phyloP scores from a whole-genome alignment of 306 rosid genomes.

The Sophora flavescens region DNA sequence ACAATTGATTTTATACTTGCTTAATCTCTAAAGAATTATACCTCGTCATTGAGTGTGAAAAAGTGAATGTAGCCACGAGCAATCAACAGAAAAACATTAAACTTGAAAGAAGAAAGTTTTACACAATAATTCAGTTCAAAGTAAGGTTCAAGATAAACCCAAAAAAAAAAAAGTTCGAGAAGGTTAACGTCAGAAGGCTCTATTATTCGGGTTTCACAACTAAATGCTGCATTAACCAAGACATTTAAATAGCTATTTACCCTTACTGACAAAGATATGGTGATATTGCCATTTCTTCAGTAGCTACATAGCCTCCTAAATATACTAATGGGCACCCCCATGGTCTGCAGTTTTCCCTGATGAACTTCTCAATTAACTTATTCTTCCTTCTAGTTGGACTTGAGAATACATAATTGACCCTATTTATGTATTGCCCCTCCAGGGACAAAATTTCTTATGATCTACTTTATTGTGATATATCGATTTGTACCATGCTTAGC shows the following conservation, averaged over 20 bases:
- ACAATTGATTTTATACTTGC: not conserved
- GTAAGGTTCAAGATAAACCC: not conserved
- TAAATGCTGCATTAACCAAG: not conserved
- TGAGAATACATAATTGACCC: constrained; percentile 26
- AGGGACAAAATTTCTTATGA: not conserved
- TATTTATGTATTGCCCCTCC: constrained; percentile 2
- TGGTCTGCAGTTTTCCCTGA: not conserved
- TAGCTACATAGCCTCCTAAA: not conserved
- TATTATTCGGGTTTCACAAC: constrained; percentile 17
- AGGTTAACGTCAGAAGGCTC: not conserved
- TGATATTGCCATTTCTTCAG: no score
- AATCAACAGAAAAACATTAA: not conserved
- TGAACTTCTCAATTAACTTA: not conserved
- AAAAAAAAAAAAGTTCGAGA: no score
- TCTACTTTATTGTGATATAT: constrained; percentile 92
- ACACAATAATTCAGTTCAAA: constrained; percentile 14
- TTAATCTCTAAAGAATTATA: no score
- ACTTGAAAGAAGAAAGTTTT: not conserved
- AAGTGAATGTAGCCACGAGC: not conserved
- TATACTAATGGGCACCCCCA: constrained; percentile 2
- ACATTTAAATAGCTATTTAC: not conserved
- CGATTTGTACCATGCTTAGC: constrained; percentile 99
- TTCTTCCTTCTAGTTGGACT: not conserved
- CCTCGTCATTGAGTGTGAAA: no score
- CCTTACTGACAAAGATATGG: no score